Conservation (phyloP, 2,329 filamentous ascomycete species). For the Ophiobolus disseminans region DNA sequence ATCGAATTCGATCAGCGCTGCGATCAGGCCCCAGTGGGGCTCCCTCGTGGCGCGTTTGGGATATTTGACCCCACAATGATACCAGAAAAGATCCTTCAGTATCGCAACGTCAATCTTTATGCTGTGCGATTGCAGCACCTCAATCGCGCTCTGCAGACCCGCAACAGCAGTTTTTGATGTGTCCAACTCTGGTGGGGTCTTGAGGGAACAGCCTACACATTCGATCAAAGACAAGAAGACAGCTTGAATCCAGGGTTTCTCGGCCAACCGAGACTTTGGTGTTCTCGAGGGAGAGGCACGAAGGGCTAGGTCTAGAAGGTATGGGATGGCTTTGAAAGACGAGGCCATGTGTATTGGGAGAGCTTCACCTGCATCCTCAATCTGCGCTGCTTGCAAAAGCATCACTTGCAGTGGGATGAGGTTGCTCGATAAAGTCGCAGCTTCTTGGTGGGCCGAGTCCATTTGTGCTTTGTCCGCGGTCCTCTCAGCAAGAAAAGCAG, state of each 20-base stretch:
- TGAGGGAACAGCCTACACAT: conserved; percentile 41
- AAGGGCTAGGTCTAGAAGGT: conserved; percentile 52
- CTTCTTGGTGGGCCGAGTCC: conserved; percentile 12
- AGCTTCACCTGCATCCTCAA: conserved; percentile 34
- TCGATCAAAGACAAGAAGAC: conserved; percentile 48
- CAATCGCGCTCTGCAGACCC: conserved; percentile 34
- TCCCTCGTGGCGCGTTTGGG: conserved; percentile 23
- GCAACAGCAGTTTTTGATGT: conserved; percentile 26
- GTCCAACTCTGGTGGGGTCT: conserved; percentile 27
- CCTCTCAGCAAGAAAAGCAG: conserved; percentile 44
- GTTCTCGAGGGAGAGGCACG: conserved; percentile 50
- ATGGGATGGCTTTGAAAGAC: conserved; percentile 36
- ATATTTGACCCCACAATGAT: conserved; percentile 42
- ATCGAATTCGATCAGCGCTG: conserved; percentile 43
- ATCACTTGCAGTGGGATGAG: conserved; percentile 38
- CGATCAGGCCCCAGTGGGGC: conserved; percentile 42
- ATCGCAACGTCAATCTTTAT: conserved; percentile 36
- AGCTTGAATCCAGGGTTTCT: conserved; percentile 55
- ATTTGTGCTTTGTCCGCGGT: conserved; percentile 4
- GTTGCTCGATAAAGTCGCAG: conserved; percentile 24
- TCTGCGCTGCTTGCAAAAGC: conserved; percentile 41
- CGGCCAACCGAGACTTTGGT: conserved; percentile 48
- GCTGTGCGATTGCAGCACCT: conserved; percentile 31
- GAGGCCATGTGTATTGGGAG: conserved; percentile 28
- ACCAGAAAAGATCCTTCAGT: conserved; percentile 44